Base-by-base conservation (phyloP, 1,139 yeast genomes). In the Candida sp. region DNA sequence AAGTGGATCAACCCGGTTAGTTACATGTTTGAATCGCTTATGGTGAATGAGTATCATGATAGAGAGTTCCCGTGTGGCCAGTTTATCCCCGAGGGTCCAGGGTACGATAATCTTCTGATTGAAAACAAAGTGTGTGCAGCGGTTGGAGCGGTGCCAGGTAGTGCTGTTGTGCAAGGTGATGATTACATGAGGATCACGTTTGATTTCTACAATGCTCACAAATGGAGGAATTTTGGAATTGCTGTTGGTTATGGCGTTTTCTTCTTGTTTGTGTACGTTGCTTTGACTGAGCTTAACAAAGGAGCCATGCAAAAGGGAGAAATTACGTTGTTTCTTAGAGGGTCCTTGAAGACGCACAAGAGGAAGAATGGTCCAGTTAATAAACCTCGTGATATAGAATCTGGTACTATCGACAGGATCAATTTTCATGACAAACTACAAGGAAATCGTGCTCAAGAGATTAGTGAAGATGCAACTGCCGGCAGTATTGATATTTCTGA, bases 171-270 rank as follows among this genome's bases (percentile, higher is more conserved):
- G 41, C 56, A 65, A 33, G 97, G 97, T 65, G 78, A 83, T 48
- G 72, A 61, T 28, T 90, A 85, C 64, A 56, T 90, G 45, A 60
- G 57, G 4, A 54, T 59, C 11, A 65, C 85, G 2, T 85, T 69
- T 63, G 57, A 63, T 11, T 90, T 88, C 68, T 62, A 66, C 42
- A 77, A 81, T 57, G 53, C 72, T 8, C 93, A 91, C 67, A 81
- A 83, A 64, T 91, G 97, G 97, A 84, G 97, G 72, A 87, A 91
- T 63, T 82, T 84, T 56, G 97, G 96, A 65, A 86, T 91, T 59
- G 70, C 80, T 41, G 51, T 85, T 54, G 90, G 77, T 0, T 89
- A 80, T 62, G 68, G 72, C 33, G 49, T 84, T 23, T 80, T 86
- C 67, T 86, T 88, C 68, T 70, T 86, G 48, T 59, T 59, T 46